Evolutionary conservation across 164 flowering plant species (phyloP), one percentile per base, ranked within the genome.

Genomic region (Vitis riparia): DNA sequence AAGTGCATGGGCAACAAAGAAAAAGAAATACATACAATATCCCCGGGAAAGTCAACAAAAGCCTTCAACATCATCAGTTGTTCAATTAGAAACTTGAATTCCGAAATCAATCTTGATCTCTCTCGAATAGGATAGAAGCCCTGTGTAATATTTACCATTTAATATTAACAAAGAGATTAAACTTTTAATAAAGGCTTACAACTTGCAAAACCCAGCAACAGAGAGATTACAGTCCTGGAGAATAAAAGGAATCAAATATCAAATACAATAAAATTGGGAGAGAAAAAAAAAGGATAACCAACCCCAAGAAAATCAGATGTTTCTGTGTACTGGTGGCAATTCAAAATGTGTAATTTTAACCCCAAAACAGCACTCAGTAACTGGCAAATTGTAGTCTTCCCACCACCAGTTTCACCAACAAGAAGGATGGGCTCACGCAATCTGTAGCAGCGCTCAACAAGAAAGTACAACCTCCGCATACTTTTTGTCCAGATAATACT

Each of bases 391-490:
- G 97, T 91, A 13, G 99, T 96, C 80, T 96, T 96, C 59, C 99
- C 99, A 65, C 97, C 97, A 73, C 98, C 97, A 61, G 99, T 96
- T 81, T 93, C 99, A 60, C 99, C 99, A 80, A 96, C 95, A 75
- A 96, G 98, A 51, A 96, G 95, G 19, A 96, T 97, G 67, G 99
- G 99, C 72, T 96, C 98, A 59, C 88, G 89, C 73, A 88, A 59
- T 75, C 75, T 74, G 76, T 79, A 91, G 74, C 97, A 96, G 55
- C 98, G 94, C 66, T 83, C 86, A 50, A 96, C 81, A 61, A 96
- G 97, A 78, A 85, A 90, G 71, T 75, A 92, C 76, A 96, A 76
- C 67, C 98, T 85, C 82, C 68, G 56, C 97, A 96, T 88, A 66
- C 92, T 92, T 72, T 55, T 71, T 27, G 98, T 96, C 91, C 87